Base-by-base conservation (phyloP, 768 basidiomycete species). In the Cystobasidium onofrii region DNA sequence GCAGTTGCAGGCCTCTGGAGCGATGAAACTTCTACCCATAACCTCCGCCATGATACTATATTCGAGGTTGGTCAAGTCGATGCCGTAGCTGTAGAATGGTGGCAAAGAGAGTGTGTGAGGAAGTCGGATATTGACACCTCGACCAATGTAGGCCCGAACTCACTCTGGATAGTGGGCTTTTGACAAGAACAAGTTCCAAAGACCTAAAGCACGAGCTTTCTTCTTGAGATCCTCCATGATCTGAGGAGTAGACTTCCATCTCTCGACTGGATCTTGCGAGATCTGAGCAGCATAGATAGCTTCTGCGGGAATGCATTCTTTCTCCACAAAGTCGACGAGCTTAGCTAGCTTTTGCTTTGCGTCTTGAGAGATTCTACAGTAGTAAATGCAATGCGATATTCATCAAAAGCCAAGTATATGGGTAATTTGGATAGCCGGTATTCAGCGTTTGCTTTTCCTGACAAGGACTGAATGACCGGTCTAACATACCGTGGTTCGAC, bases 161-260 rank as follows among this genome's bases (percentile, higher is more conserved):
- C 29, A 74, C 62, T 90, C 84, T 9, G 92, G 93, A 80, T 95
- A 97, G 80, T 96, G 95, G 33, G 87, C 85, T 82, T 92, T 92
- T 86, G 90, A 92, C 75, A 98, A 84, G 84, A 97, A 98, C 43
- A 99, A 85, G 80, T 98, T 98, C 96, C 96, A 99, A 44, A 99
- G 85, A 1, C 96, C 96, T 31, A 88, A 86, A 79, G 86, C 86
- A 83, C 88, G 90, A 0, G 95, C 96, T 81, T 90, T 91, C 75
- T 79, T 84, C 83, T 98, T 96, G 76, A 99, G 85, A 70, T 90
- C 89, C 76, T 86, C 88, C 70, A 95, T 83, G 76, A 96, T 82
- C 0, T 89, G 88, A 33, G 92, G 87, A 77, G 91, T 84, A 10
- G 88, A 89, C 82, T 89, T 85, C 95, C 95, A 98, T 64, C 91